These are phyloP conservation scores for Suillus decipiens DNA, from an alignment of 768 basidiomycete genomes.

Conservation along the genomic window DNA sequence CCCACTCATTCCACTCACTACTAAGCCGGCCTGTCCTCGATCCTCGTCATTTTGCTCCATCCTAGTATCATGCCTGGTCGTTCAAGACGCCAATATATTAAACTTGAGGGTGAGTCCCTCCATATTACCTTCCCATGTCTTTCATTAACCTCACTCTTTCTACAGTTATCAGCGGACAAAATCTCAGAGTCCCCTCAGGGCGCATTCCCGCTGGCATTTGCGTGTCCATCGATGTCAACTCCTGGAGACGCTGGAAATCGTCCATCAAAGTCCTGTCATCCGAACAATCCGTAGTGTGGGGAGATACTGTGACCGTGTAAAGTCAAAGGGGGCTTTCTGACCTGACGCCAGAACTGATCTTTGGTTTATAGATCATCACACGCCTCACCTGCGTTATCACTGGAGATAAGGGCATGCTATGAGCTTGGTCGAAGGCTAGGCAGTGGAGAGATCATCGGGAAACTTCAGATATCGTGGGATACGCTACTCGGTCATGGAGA, in stretches of 20 bases:
- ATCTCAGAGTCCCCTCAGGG: no score
- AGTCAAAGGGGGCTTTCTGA: no score
- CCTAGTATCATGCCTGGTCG: neutral
- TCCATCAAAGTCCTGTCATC: no score
- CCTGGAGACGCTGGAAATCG: no score
- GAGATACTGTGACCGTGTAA: no score
- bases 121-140: neutral
- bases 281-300: no score
- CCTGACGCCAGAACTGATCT: no score
- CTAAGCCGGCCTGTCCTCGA: neutral
- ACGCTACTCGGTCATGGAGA: neutral
- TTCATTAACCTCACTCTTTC: neutral
- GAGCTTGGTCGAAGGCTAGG: neutral
- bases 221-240: no score
- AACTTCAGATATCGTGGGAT: neutral
- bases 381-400: no score
- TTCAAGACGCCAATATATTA: neutral
- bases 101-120: neutral
- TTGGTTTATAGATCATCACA: no score
- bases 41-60: neutral
- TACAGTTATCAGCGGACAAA: neutral
- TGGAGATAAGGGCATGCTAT: neutral
- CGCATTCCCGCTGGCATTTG: no score
- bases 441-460: neutral
- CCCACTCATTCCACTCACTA: neutral